phyloP scores from a whole-genome alignment of 495 filamentous ascomycete species.

The Poronia punctata region DNA sequence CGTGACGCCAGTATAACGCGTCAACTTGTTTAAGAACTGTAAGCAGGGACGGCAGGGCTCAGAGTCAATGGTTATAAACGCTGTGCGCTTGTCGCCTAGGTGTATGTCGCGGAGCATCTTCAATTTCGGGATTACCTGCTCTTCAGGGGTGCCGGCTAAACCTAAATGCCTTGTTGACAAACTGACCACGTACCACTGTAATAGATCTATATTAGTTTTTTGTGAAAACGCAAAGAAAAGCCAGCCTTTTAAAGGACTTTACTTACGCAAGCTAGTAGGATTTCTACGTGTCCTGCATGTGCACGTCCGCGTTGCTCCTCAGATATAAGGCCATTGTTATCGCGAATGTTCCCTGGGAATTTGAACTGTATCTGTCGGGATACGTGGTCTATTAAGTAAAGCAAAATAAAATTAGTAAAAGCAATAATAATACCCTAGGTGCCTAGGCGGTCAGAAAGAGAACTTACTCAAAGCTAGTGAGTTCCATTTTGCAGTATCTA shows the following conservation, averaged over 20 bases:
- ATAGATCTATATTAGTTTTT: background rate
- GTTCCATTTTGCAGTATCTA: conserved; percentile 17
- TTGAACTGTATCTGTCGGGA: conserved; percentile 10
- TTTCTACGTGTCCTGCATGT: conserved; percentile 22
- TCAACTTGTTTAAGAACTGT: conserved; percentile 12
- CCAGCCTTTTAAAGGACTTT: background rate
- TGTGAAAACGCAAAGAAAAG: background rate
- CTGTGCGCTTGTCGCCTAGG: conserved; percentile 6
- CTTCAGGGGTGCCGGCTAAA: background rate
- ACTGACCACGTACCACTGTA: conserved; percentile 14
- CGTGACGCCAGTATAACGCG: conserved; percentile 13
- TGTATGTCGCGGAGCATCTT: conserved; percentile 1
- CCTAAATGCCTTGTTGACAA: background rate
- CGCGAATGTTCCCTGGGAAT: conserved; percentile 14
- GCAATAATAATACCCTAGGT: too few relatives aligned
- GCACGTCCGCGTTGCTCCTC: conserved; percentile 14
- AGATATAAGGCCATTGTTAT: conserved; percentile 5
- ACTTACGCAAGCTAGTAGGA: conserved; percentile 13
- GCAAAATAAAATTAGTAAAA: too few relatives aligned
- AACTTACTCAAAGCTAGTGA: conserved; percentile 10
- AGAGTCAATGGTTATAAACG: conserved; percentile 16
- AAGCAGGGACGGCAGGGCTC: conserved; percentile 16
- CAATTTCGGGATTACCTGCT: conserved; percentile 8
- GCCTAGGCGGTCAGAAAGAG: too few relatives aligned
- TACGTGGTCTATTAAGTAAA: conserved; percentile 6